Conservation (phyloP, 495 filamentous ascomycete species). For the Talaromyces borbonicus region DNA sequence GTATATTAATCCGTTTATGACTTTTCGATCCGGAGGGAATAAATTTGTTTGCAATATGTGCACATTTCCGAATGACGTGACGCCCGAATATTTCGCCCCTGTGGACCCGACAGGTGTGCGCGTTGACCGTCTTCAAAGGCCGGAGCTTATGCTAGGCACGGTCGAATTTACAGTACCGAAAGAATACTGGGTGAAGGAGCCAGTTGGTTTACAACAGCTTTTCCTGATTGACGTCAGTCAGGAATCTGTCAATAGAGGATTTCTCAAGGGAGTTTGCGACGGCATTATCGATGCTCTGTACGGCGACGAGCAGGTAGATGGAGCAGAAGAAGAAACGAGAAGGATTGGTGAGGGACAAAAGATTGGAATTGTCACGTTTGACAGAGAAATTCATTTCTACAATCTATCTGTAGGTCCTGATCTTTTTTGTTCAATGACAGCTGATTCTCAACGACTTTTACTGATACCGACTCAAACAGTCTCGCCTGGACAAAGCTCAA, state of each 20-base stretch:
- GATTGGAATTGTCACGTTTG: constrained; percentile 91
- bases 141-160: constrained; percentile 82
- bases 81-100: constrained; percentile 85
- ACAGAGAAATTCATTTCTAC: constrained; percentile 95
- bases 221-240: constrained; percentile 91
- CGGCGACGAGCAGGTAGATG: constrained; percentile 42
- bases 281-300: constrained; percentile 83
- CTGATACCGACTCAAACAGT: constrained; percentile 39
- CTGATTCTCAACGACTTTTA: neutral
- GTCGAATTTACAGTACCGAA: constrained; percentile 95
- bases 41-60: constrained; percentile 99
- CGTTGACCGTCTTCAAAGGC: constrained; percentile 79
- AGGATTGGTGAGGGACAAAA: constrained; percentile 70
- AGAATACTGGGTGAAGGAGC: constrained; percentile 97
- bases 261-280: constrained; percentile 82
- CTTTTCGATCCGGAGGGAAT: constrained; percentile 85
- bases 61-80: constrained; percentile 91
- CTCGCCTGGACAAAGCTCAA: constrained; percentile 75
- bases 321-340: constrained; percentile 45
- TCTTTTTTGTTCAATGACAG: neutral
- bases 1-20: constrained; percentile 99
- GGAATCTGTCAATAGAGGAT: constrained; percentile 80
- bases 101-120: constrained; percentile 79
- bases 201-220: constrained; percentile 74
- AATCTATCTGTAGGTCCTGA: constrained; percentile 63